phyloP scores from a whole-genome alignment of 352 stramenopile genomes.

The Phytopythium mirpurense region DNA sequence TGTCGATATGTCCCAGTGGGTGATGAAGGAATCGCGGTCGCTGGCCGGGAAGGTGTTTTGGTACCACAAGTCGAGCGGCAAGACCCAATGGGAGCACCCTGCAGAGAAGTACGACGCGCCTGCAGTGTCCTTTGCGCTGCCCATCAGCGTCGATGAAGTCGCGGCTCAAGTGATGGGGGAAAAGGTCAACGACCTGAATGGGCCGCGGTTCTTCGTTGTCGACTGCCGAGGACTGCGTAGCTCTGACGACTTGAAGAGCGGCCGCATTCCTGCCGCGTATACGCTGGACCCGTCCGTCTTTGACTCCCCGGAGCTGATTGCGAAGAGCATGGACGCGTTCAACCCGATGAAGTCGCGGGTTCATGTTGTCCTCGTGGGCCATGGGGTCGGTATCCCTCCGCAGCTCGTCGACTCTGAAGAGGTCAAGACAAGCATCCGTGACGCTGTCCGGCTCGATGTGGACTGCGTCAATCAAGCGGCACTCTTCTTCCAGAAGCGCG shows the following conservation, averaged over 20 bases:
- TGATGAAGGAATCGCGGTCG: slow-evolving; percentile 68
- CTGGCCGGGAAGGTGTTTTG: slow-evolving; percentile 75
- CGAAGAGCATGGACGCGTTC: slow-evolving; percentile 58
- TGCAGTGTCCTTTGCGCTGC: slow-evolving; percentile 57
- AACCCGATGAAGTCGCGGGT: slow-evolving; percentile 68
- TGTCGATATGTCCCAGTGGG: slow-evolving; percentile 80
- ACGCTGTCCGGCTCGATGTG: slow-evolving; percentile 61
- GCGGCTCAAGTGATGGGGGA: slow-evolving; percentile 62
- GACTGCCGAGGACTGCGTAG: slow-evolving; percentile 69
- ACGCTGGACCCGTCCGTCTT: slow-evolving; percentile 76
- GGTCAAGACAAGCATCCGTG: slow-evolving; percentile 64
- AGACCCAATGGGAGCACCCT: slow-evolving; percentile 79
- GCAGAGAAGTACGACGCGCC: slow-evolving; percentile 50
- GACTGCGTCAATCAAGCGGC: slow-evolving; percentile 71
- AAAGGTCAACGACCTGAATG: slow-evolving; percentile 24
- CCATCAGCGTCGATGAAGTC: slow-evolving; percentile 66
- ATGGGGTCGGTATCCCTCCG: slow-evolving; percentile 62
- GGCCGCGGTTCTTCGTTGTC: slow-evolving; percentile 69
- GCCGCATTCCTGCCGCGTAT: slow-evolving; percentile 68
- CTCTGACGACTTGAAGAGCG: slow-evolving; percentile 75
- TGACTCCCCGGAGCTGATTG: slow-evolving; percentile 76
- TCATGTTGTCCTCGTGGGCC: slow-evolving; percentile 70
- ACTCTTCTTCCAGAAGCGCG: slow-evolving; percentile 80
- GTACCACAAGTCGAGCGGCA: slow-evolving; percentile 69
- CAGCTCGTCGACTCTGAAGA: slow-evolving; percentile 59